Evolutionary conservation across 1,284 basidiomycete species (phyloP).

Genomic region (Sparassis latifolia): DNA sequence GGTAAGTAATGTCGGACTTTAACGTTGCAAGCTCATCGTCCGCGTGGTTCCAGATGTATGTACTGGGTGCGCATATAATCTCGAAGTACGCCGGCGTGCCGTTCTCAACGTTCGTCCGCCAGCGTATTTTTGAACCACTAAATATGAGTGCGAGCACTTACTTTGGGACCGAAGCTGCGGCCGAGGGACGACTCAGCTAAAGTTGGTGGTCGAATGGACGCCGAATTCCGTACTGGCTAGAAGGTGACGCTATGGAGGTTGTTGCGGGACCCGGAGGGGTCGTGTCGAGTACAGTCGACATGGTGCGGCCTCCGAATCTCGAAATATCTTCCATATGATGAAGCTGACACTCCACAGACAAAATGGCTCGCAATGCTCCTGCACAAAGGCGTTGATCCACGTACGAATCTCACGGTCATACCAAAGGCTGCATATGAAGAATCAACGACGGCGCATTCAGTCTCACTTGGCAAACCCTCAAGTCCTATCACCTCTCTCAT

Average conservation of each 20-base stretch:
- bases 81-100: slow-evolving; percentile 17
- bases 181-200: slow-evolving; percentile 27
- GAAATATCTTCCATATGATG: background rate
- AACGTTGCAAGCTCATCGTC: slow-evolving; percentile 6
- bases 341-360: slow-evolving; percentile 12
- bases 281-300: slow-evolving; percentile 26
- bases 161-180: slow-evolving; percentile 26
- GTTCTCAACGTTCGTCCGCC: background rate
- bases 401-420: slow-evolving; percentile 19
- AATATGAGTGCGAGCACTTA: slow-evolving; percentile 30
- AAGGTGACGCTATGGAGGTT: slow-evolving; percentile 15
- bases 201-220: slow-evolving; percentile 18
- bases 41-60: slow-evolving; percentile 8
- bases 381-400: slow-evolving; percentile 20
- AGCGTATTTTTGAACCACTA: slow-evolving; percentile 26
- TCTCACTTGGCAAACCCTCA: slow-evolving; percentile 7
- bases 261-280: slow-evolving; percentile 27
- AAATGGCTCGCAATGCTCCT: slow-evolving; percentile 26
- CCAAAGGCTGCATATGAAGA: slow-evolving; percentile 18
- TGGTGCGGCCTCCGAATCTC: slow-evolving; percentile 22
- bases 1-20: slow-evolving; percentile 19
- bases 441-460: slow-evolving; percentile 20
- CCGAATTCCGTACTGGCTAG: slow-evolving; percentile 25
- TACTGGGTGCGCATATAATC: slow-evolving; percentile 25
- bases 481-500: slow-evolving; percentile 12